Evolutionary conservation across 2,329 filamentous ascomycete genomes (phyloP).

Genomic region (Sordariomycetes sp.): DNA sequence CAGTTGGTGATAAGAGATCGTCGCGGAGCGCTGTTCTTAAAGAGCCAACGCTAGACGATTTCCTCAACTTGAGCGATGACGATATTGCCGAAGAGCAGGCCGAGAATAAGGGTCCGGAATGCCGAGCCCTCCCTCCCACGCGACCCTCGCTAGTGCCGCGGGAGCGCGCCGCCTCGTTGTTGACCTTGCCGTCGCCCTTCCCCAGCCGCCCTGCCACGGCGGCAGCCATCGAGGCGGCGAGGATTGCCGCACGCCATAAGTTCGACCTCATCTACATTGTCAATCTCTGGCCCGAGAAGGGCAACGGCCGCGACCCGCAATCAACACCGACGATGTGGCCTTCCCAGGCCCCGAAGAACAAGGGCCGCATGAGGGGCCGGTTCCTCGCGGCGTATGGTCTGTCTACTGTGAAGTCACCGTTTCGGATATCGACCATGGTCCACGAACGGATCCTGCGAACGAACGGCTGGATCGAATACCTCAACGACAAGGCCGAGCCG

Average conservation of each 20-base stretch:
- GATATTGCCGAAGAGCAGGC: slow-evolving; percentile 39
- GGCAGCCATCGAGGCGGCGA: slow-evolving; percentile 42
- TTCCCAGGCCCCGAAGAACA: neutral
- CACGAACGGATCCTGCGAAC: slow-evolving; percentile 38
- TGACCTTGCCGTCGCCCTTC: slow-evolving; percentile 34
- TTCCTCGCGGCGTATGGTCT: slow-evolving; percentile 45
- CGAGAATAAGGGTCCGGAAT: neutral
- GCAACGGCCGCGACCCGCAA: neutral
- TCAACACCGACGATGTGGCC: neutral
- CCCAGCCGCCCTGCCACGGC: slow-evolving; percentile 30
- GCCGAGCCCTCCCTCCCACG: neutral
- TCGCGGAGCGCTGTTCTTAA: slow-evolving; percentile 21
- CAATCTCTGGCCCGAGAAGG: slow-evolving; percentile 40
- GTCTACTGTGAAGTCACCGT: slow-evolving; percentile 36
- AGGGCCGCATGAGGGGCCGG: slow-evolving; percentile 28
- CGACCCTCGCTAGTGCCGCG: slow-evolving; percentile 9
- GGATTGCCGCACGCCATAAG: slow-evolving; percentile 43
- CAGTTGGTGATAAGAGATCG: neutral
- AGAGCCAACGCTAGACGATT: slow-evolving; percentile 43
- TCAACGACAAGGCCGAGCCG: slow-evolving; percentile 25
- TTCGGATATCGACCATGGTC: slow-evolving; percentile 37
- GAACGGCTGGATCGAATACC: slow-evolving; percentile 42
- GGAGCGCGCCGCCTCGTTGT: slow-evolving; percentile 18
- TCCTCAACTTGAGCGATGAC: slow-evolving; percentile 43
- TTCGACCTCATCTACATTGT: slow-evolving; percentile 50